Base-by-base conservation (phyloP, 768 basidiomycete genomes). In the Boletus huronensis region DNA sequence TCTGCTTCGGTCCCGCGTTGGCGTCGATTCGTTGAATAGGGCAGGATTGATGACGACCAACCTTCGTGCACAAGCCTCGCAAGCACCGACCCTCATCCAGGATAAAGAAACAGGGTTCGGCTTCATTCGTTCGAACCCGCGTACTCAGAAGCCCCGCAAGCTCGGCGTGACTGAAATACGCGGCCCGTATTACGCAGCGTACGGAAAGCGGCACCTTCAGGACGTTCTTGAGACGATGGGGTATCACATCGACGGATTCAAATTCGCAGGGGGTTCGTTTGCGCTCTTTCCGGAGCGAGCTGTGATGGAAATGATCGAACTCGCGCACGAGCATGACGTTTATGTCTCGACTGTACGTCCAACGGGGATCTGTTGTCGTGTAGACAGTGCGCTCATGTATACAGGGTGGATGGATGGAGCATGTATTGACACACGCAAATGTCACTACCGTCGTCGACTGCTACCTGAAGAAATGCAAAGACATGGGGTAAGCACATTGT, bases 191-290 rank as follows among this genome's bases (percentile, higher is more conserved):
- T 77, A 77, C 51, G 62, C 71, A n/a, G 71, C 73, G 0, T 75
- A 76, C 25, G 74, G 74, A 13, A 64, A 69, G 52, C 73, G 72
- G 3, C 75, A 77, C 56, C 65, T 77, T 17, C 66, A 76, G 38
- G 75, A 78, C 43, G 58, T 76, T 2, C 70, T 77, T 4, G 64
- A 65, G 45, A 72, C 76, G 52, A 75, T 76, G 74, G 71, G 74
- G 7, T 69, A 72, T 42, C 75, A 70, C 55, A 74, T 76, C 23
- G 78, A 79, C 52, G 73, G 77, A 0, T 63, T 79, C 47, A 78
- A 79, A 60, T 77, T 77, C 49, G 76, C 75, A 1, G 75, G 75
- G 6, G 77, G 77, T 13, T 71, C 70, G 0, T 77, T 77, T 55
- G 70, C 71, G 39, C 67, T 76, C 44, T 75, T 78, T 71, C 78